A percentile compares a stretch with the other conserved stretches of the same genome.
Evolutionary conservation across 306 rosid species (phyloP).

Genomic region (Abrus precatorius): DNA sequence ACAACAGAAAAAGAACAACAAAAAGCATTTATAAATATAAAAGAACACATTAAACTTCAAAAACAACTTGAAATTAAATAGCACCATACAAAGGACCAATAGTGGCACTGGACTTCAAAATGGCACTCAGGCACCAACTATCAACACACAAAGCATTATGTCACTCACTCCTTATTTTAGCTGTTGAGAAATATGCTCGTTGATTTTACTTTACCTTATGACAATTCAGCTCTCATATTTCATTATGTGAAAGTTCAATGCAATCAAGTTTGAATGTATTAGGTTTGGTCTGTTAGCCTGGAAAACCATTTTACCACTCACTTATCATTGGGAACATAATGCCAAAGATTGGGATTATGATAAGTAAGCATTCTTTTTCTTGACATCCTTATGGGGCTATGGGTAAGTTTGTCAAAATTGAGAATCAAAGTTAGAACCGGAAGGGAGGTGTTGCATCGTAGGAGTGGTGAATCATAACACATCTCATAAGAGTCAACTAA

Average conservation of each 20-base stretch:
- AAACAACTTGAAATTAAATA: constrained; percentile 32
- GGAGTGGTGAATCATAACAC: no score
- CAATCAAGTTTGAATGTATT: constrained; percentile 27
- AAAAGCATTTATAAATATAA: constrained; percentile 10
- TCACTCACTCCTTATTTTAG: constrained; percentile 22
- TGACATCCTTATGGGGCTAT: not conserved
- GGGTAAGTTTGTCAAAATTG: no score
- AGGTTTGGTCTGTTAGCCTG: constrained; percentile 8
- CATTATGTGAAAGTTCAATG: constrained; percentile 19
- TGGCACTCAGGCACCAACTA: constrained; percentile 22
- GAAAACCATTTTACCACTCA: constrained; percentile 6
- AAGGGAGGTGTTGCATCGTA: no score
- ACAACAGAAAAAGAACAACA: constrained; percentile 14
- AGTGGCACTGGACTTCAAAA: not conserved
- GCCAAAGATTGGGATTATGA: not conserved
- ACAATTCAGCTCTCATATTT: constrained; percentile 37
- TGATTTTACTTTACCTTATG: constrained; percentile 27
- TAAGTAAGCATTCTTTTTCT: constrained; percentile 1
- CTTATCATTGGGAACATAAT: not conserved
- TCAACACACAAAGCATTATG: constrained; percentile 27
- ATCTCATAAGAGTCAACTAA: no score
- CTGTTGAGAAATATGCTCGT: constrained; percentile 28
- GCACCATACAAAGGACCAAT: constrained; percentile 16
- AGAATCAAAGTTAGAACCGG: no score
- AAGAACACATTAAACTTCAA: constrained; percentile 27